phyloP scores from a whole-genome alignment of 2,329 filamentous ascomycete genomes.

The Colletotrichum plurivorum region DNA sequence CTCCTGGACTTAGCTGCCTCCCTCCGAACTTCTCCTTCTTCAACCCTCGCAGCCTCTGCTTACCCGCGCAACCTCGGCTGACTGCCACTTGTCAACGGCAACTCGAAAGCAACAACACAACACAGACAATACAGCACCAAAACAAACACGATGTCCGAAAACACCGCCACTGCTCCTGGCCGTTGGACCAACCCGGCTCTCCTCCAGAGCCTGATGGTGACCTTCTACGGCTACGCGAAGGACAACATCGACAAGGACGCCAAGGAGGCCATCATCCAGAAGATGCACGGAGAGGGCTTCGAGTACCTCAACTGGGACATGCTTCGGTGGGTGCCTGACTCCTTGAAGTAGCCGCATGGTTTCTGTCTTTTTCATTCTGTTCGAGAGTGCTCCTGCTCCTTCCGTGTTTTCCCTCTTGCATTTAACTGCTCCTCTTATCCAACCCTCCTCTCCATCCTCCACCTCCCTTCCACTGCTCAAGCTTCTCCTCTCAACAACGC shows the following conservation, averaged over 20 bases:
- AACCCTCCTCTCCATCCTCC: background rate
- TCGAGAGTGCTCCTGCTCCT: constrained; percentile 1
- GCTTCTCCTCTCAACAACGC: background rate
- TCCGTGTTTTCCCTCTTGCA: background rate
- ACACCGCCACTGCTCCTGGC: background rate
- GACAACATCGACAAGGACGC: constrained; percentile 46
- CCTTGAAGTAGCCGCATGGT: constrained; percentile 11
- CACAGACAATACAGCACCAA: background rate
- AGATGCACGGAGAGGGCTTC: constrained; percentile 51
- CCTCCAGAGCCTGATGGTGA: constrained; percentile 51
- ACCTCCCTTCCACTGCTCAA: constrained; percentile 2
- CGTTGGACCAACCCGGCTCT: constrained; percentile 52
- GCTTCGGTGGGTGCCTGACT: constrained; percentile 55
- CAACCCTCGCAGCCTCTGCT: background rate
- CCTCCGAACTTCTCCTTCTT: too few species aligned
- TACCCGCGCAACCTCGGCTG: background rate
- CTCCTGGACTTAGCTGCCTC: too few species aligned
- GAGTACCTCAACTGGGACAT: constrained; percentile 58
- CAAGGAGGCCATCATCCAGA: constrained; percentile 49
- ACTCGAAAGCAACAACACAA: background rate
- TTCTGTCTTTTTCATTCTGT: background rate
- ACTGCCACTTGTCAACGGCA: background rate
- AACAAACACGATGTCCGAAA: constrained; percentile 33
- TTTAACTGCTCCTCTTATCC: background rate
- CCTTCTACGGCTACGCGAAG: constrained; percentile 50